Conservation (phyloP, 2,329 filamentous ascomycete genomes). For the Emericellopsis cladophorae region DNA sequence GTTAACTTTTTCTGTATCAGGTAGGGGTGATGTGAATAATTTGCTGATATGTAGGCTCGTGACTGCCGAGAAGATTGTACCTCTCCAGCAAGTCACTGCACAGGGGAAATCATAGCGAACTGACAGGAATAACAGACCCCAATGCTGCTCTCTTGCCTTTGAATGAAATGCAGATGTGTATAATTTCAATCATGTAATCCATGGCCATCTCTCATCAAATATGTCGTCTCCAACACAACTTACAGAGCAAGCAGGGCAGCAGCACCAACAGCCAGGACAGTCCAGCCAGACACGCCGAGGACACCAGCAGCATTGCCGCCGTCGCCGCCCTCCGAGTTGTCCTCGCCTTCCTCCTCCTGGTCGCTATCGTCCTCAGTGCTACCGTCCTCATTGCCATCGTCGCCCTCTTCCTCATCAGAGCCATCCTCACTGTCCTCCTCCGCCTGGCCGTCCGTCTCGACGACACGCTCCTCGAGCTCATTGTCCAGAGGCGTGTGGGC, state of each 20-base stretch:
- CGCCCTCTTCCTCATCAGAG: neutral
- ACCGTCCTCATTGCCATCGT: too few species aligned
- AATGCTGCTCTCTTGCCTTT: too few species aligned
- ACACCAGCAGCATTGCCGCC: constrained; percentile 1
- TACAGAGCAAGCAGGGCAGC: constrained; percentile 1
- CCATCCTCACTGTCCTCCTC: neutral
- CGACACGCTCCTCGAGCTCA: constrained; percentile 29
- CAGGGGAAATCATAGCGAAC: too few species aligned
- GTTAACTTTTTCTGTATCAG: too few species aligned
- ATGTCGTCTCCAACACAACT: neutral
- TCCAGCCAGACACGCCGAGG: constrained; percentile 2
- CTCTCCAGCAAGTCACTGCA: too few species aligned
- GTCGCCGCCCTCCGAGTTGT: neutral
- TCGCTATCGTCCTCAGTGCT: too few species aligned
- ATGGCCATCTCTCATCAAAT: too few species aligned
- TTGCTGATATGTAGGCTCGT: too few species aligned
- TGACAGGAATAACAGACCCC: too few species aligned
- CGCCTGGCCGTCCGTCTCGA: constrained; percentile 5
- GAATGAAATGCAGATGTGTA: neutral
- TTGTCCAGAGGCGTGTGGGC: constrained; percentile 34
- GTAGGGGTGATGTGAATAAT: too few species aligned
- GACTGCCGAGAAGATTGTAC: too few species aligned
- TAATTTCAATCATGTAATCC: neutral
- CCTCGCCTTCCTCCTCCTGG: neutral
- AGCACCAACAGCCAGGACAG: constrained; percentile 2